phyloP scores from a whole-genome alignment of 768 basidiomycete species.

The Trametes maxima region DNA sequence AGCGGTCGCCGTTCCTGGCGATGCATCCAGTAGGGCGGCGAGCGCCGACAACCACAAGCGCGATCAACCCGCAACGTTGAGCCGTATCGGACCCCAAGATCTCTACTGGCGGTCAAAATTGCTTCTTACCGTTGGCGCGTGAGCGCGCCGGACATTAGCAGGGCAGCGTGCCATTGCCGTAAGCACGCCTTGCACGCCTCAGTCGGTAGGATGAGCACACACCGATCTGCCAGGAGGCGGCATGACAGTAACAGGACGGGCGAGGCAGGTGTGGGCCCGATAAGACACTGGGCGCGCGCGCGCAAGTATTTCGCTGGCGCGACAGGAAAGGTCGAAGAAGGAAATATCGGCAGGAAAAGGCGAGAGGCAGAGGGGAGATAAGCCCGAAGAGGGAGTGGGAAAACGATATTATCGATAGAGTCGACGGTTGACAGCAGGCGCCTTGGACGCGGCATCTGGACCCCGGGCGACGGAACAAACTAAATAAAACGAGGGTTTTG shows the following conservation, averaged over 20 bases:
- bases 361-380: background rate
- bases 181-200: background rate
- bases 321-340: background rate
- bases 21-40: conserved; percentile 2
- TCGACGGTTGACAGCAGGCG: conserved; percentile 2
- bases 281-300: background rate
- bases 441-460: conserved; percentile 21
- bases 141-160: background rate
- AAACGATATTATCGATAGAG: conserved; percentile 1
- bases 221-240: conserved; percentile 5
- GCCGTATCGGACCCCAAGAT: conserved; percentile 15
- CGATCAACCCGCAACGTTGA: conserved; percentile 11
- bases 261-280: conserved; percentile 6
- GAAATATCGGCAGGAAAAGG: background rate
- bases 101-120: background rate
- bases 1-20: background rate
- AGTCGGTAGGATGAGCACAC: background rate
- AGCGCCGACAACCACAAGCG: background rate
- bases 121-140: conserved; percentile 3
- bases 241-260: conserved; percentile 7
- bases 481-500: conserved; percentile 29
- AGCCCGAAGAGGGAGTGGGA: background rate
- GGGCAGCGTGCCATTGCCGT: background rate
- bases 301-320: background rate
- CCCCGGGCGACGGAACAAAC: conserved; percentile 21